Conservation (phyloP, 139 green algal species). For the Chlorella sp. region DNA sequence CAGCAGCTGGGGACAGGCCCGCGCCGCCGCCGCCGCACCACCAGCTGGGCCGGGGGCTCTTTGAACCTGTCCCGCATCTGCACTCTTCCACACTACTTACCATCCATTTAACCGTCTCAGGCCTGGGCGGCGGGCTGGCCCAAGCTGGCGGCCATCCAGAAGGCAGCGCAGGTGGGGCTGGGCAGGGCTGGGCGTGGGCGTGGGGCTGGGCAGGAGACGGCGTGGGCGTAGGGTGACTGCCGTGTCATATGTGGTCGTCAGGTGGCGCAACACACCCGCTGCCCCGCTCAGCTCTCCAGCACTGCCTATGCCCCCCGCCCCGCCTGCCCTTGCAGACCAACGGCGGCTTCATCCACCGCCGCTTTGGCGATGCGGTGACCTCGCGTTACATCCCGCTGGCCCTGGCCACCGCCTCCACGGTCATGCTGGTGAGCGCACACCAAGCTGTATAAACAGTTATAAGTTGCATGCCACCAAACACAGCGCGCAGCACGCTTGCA, state of each 20-base stretch:
- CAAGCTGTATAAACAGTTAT: no score
- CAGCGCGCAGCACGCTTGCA: no score
- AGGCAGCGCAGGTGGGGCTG: not conserved
- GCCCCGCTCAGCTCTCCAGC: not conserved
- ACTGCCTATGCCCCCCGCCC: not conserved
- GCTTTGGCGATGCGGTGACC: no score
- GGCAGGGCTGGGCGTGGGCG: no score
- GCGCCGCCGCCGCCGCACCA: not conserved
- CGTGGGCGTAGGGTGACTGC: no score
- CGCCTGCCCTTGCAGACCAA: not conserved
- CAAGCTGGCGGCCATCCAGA: not conserved
- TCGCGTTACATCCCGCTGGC: no score
- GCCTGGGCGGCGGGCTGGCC: not conserved
- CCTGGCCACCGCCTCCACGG: no score
- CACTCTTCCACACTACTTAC: no score
- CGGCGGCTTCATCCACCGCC: no score
- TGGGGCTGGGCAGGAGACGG: no score
- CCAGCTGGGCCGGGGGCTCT: not conserved
- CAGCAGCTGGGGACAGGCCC: not conserved
- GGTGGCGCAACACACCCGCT: not conserved
- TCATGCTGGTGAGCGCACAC: no score
- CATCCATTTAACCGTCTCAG: not conserved
- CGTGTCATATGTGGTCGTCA: not conserved
- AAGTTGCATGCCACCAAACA: no score
- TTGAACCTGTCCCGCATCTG: not conserved